Conservation (phyloP, 495 filamentous ascomycete genomes). For the Symbiotaphrina buchneri region DNA sequence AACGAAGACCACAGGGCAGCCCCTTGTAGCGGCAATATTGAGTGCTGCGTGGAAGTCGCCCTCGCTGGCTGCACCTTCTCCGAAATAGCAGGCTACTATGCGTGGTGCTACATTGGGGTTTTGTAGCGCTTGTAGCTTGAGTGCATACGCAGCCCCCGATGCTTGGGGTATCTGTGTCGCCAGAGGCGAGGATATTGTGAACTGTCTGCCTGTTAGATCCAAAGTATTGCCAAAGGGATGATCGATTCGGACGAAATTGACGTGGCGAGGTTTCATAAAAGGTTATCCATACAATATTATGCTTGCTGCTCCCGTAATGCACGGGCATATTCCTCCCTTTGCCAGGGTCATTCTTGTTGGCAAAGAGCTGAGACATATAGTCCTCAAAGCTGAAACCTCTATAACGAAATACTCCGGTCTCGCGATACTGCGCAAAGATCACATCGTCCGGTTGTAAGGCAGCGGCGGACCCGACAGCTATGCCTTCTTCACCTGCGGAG, state of each 20-base stretch:
- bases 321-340: conserved; percentile 93
- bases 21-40: conserved; percentile 86
- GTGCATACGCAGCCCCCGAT: conserved; percentile 76
- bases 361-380: conserved; percentile 92
- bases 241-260: too few species aligned
- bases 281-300: conserved; percentile 48
- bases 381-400: conserved; percentile 68
- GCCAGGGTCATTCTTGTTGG: conserved; percentile 63
- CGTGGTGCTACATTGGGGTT: conserved; percentile 41
- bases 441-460: conserved; percentile 68
- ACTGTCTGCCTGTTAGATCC: conserved; percentile 19
- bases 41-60: conserved; percentile 95
- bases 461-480: conserved; percentile 67
- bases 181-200: conserved; percentile 81
- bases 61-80: conserved; percentile 92
- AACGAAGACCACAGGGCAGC: conserved; percentile 81
- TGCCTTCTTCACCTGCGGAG: conserved; percentile 87
- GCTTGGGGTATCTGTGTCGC: conserved; percentile 95
- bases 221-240: conserved; percentile 1
- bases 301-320: conserved; percentile 68
- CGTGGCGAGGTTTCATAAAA: background rate
- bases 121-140: conserved; percentile 64
- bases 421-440: conserved; percentile 86
- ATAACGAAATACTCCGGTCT: conserved; percentile 76
- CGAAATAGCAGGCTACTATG: conserved; percentile 80